Evolutionary conservation across 805 yeast species (phyloP).

Genomic region (Cyberlindnera veronae): DNA sequence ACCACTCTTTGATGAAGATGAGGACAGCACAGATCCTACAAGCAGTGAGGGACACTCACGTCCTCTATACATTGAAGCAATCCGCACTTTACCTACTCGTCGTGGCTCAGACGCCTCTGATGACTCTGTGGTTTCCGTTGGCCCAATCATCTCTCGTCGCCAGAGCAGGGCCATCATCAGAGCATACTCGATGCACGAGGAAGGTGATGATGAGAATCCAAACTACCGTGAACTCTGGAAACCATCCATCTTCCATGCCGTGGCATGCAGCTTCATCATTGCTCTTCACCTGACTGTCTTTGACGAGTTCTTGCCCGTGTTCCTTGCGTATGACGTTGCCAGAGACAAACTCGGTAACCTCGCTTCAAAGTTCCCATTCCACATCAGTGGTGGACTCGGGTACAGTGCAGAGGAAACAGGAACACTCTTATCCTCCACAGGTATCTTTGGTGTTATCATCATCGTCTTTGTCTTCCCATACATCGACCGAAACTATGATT

Average conservation of each 20-base stretch:
- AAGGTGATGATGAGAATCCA: slow-evolving; percentile 26
- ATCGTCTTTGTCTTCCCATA: slow-evolving; percentile 49
- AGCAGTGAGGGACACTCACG: background rate
- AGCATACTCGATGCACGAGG: slow-evolving; percentile 30
- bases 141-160: slow-evolving; percentile 29
- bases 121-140: slow-evolving; percentile 28
- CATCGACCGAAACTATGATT: slow-evolving; percentile 44
- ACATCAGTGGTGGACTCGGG: slow-evolving; percentile 51
- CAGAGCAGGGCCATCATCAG: slow-evolving; percentile 31
- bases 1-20: slow-evolving; percentile 7
- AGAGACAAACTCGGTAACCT: slow-evolving; percentile 25
- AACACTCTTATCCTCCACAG: slow-evolving; percentile 46
- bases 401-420: slow-evolving; percentile 46
- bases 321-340: slow-evolving; percentile 39
- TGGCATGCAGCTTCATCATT: slow-evolving; percentile 37
- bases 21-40: slow-evolving; percentile 1
- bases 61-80: background rate
- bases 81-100: background rate
- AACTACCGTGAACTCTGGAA: slow-evolving; percentile 27
- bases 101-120: slow-evolving; percentile 6
- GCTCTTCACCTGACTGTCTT: slow-evolving; percentile 47
- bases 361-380: slow-evolving; percentile 43
- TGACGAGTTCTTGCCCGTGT: slow-evolving; percentile 54
- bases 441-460: slow-evolving; percentile 48
- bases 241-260: slow-evolving; percentile 33